Conservation (phyloP, 73 alveolate genomes). For the Symbiodinium pilosum region DNA sequence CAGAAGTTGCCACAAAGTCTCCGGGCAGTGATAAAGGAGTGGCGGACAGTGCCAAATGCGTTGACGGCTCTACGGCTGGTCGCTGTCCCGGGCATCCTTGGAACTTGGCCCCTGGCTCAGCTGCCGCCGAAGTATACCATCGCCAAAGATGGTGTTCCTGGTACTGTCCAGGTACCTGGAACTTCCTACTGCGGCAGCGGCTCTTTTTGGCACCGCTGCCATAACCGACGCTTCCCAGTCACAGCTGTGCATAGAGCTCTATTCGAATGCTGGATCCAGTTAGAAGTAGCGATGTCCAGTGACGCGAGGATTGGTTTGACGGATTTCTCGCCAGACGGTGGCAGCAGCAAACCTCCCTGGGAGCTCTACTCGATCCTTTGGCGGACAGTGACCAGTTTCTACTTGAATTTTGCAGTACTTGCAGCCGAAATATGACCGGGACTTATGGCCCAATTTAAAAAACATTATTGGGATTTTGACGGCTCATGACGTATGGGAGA, state of each 20-base stretch:
- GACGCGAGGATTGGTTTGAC: constrained; percentile 82
- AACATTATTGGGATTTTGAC: too few relatives aligned
- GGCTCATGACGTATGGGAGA: too few relatives aligned
- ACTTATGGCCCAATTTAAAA: too few relatives aligned
- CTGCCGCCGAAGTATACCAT: not conserved
- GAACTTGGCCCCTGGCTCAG: constrained; percentile 51
- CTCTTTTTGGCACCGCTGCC: constrained; percentile 85
- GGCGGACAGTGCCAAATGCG: constrained; percentile 82
- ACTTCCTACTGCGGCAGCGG: constrained; percentile 30
- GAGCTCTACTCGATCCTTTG: constrained; percentile 81
- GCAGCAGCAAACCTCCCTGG: constrained; percentile 56
- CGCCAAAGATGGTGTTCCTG: not conserved
- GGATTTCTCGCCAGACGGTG: constrained; percentile 81
- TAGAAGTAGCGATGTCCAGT: too few relatives aligned
- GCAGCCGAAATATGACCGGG: too few relatives aligned
- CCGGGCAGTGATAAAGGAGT: too few relatives aligned
- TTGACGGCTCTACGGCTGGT: constrained; percentile 57
- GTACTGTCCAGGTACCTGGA: constrained; percentile 14
- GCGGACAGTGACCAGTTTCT: constrained; percentile 1
- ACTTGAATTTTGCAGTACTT: too few relatives aligned
- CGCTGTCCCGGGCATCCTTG: constrained; percentile 75
- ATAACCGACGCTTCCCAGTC: too few relatives aligned
- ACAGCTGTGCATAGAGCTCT: too few relatives aligned
- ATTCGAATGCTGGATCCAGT: too few relatives aligned
- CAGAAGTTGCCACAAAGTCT: too few relatives aligned